phyloP scores from a whole-genome alignment of 176 grass and related monocot genomes.

The Carex parvula region DNA sequence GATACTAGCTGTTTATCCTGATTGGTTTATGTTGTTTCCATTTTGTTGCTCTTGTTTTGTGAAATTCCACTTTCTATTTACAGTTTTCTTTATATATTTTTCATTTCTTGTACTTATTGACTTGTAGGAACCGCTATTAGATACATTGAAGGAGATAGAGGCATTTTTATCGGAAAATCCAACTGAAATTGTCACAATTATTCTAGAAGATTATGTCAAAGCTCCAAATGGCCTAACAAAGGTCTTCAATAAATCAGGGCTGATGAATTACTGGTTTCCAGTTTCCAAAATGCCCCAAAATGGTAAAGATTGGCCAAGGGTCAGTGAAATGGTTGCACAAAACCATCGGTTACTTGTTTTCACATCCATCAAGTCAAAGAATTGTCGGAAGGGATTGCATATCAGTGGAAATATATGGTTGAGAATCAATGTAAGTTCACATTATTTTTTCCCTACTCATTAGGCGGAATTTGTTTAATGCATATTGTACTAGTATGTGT shows the following conservation, averaged over 20 bases:
- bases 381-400: conserved; percentile 76
- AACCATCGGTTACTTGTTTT: conserved; percentile 79
- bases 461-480: background rate
- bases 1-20: background rate
- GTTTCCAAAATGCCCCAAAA: conserved; percentile 80
- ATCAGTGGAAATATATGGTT: conserved; percentile 99
- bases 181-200: conserved; percentile 75
- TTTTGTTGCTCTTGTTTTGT: background rate
- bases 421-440: conserved; percentile 83
- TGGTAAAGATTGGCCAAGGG: conserved; percentile 76
- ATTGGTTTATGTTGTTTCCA: background rate
- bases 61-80: background rate
- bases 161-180: conserved; percentile 74
- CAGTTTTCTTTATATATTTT: background rate
- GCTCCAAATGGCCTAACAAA: conserved; percentile 71
- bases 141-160: conserved; percentile 84
- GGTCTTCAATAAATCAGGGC: conserved; percentile 68
- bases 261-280: conserved; percentile 86
- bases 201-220: conserved; percentile 86
- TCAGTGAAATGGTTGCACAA: conserved; percentile 68
- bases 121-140: conserved; percentile 69
- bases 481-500: background rate
- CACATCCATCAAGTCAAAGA: conserved; percentile 75
- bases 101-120: background rate
- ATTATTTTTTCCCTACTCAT: background rate